Base-by-base conservation (phyloP, 2,329 filamentous ascomycete species). In the Fusarium sp. region DNA sequence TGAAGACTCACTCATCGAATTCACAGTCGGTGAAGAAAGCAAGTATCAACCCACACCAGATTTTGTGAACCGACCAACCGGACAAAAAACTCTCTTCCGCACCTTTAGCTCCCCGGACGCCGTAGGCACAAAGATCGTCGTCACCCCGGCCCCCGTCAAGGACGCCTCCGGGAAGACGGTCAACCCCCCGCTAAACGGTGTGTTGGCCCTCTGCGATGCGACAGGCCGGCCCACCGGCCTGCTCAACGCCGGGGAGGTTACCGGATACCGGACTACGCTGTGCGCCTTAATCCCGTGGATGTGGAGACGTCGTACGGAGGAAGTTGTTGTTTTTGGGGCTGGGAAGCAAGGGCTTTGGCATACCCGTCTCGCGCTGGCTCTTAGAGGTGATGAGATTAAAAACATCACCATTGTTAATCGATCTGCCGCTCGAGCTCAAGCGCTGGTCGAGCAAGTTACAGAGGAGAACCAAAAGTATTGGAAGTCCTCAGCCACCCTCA, bases 331-430 rank as follows among this genome's bases (percentile, higher is more conserved):
- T 33, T 94, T 94, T 75, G 92, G 92, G 1, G 92, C 91, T 0
- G 92, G 92, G 33, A 90, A 89, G 73, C 92, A 94, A 81, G 92
- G 92, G 1, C 90, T 92, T 77, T 94, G 92, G 92, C 92, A 94
- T 77, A 88, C 92, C 10, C 88, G 91, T 1, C 86, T 94, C 7
- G 90, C 92, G 0, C 81, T 94, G 3, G 83, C 92, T 3, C 84
- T 93, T 0, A 69, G 80, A 4, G 79, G 79, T 0, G 41, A 60
- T 1, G 77, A 80, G 16, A 76, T 83, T 5, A 64, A 65, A 1
- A 65, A 27, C 3, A 70, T 84, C 10, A 82, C 76, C 0, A 45
- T 83, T 0, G 79, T 83, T 1, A 83, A 83, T n/a, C 74, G 80
- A 0, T 79, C 80, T 0, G 33, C 63, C 0, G 45, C 27, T 1